These are phyloP conservation scores for Raddia distichophylla DNA, from an alignment of 176 grass and related monocot species.

Conservation along the genomic window DNA sequence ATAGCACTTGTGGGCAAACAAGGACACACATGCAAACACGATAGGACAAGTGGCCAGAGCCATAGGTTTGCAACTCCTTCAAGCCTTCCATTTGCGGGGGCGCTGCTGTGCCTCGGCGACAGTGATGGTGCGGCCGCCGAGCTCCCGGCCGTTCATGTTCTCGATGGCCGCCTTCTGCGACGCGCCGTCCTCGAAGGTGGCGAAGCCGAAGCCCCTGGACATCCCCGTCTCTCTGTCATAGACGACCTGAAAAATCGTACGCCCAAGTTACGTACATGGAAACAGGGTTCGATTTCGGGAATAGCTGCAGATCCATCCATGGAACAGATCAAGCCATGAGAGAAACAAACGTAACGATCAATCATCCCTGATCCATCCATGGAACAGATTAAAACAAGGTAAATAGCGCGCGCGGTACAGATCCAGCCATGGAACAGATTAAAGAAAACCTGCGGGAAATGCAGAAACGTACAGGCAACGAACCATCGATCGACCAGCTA, in stretches of 20 bases:
- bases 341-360: neutral
- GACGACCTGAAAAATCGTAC: constrained; percentile 40
- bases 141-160: constrained; percentile 57
- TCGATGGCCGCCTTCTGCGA: constrained; percentile 63
- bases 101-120: constrained; percentile 61
- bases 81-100: constrained; percentile 3
- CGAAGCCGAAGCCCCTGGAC: constrained; percentile 66
- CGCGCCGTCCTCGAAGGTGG: constrained; percentile 52
- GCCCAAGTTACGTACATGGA: neutral
- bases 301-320: neutral
- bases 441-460: neutral
- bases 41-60: too few relatives aligned
- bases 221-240: constrained; percentile 59
- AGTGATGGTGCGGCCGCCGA: constrained; percentile 57
- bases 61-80: neutral
- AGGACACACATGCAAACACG: too few relatives aligned
- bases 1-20: too few relatives aligned
- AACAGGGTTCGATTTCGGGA: too few relatives aligned
- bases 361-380: too few relatives aligned
- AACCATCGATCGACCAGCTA: neutral
- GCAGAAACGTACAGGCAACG: neutral
- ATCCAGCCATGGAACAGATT: too few relatives aligned
- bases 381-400: too few relatives aligned
- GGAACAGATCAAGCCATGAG: neutral
- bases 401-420: too few relatives aligned